Conservation (phyloP, 306 rosid species). For the Ochetophila trinervis region DNA sequence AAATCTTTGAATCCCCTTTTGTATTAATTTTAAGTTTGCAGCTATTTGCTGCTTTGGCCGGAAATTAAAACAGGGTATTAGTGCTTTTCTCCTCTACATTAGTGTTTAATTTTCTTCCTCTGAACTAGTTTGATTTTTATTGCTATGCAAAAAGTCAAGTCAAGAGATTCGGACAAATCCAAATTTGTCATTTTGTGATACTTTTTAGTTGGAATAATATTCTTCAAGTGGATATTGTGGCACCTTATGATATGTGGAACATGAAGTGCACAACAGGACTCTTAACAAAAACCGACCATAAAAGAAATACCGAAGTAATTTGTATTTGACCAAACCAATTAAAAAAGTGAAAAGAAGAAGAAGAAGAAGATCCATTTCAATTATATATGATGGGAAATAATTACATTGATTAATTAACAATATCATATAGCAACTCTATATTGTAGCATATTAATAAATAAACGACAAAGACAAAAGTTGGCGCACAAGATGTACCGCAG, state of each 20-base stretch:
- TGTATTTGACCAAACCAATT: no score
- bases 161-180: conserved; percentile 23
- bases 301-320: no score
- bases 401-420: no score
- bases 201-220: conserved; percentile 14
- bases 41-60: background rate
- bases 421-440: no score
- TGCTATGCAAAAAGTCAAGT: no score
- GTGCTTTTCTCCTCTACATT: conserved; percentile 2
- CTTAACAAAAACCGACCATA: background rate
- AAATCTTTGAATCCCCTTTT: background rate
- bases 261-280: background rate
- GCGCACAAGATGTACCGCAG: no score
- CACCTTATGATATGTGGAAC: background rate
- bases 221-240: background rate
- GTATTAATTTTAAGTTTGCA: background rate
- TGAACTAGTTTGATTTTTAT: background rate
- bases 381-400: no score
- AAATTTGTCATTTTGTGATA: conserved; percentile 18
- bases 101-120: conserved; percentile 2
- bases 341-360: no score
- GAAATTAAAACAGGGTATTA: background rate
- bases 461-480: no score
- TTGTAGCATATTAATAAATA: no score
- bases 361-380: no score